Percentiles rank a stretch among this genome's conserved stretches.
Evolutionary conservation across 306 rosid species (phyloP).

Genomic region (Ziziphus jujuba): DNA sequence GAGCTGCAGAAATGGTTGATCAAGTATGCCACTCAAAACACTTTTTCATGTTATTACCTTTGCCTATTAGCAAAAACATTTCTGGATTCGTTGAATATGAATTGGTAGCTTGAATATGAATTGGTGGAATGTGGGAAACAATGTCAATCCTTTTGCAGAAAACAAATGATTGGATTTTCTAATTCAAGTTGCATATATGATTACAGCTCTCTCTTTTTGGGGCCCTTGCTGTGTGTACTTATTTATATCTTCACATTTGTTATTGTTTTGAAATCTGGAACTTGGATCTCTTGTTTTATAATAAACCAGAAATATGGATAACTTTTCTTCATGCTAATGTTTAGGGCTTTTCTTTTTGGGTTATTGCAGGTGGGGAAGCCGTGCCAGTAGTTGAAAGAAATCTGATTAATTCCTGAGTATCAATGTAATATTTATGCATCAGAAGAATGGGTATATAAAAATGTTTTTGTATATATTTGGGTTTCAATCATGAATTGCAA

Average conservation of each 20-base stretch:
- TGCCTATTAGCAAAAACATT: background rate
- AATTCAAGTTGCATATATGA: too few species aligned
- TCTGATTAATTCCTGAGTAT: slow-evolving; percentile 8
- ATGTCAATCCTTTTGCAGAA: too few species aligned
- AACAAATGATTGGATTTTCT: too few species aligned
- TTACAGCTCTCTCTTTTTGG: too few species aligned
- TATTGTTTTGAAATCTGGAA: too few species aligned
- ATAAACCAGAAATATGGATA: background rate
- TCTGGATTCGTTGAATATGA: background rate
- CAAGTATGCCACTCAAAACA: slow-evolving; percentile 38
- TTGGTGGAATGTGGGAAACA: too few species aligned
- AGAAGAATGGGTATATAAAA: slow-evolving; percentile 15
- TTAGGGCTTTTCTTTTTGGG: background rate
- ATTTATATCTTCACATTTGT: too few species aligned
- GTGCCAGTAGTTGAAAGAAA: slow-evolving; percentile 3
- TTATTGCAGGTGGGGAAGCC: slow-evolving; percentile 36
- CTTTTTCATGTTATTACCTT: slow-evolving; percentile 4
- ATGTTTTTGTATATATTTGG: slow-evolving; percentile 29
- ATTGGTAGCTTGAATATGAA: too few species aligned
- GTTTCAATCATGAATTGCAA: slow-evolving; percentile 22
- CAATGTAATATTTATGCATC: slow-evolving; percentile 20
- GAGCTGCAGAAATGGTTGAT: slow-evolving; percentile 18
- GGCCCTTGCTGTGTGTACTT: too few species aligned
- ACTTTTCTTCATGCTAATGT: background rate
- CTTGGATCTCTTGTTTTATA: background rate